These are phyloP conservation scores for Chimonanthus salicifolius DNA, from an alignment of 164 flowering plant species.

Conservation along the genomic window DNA sequence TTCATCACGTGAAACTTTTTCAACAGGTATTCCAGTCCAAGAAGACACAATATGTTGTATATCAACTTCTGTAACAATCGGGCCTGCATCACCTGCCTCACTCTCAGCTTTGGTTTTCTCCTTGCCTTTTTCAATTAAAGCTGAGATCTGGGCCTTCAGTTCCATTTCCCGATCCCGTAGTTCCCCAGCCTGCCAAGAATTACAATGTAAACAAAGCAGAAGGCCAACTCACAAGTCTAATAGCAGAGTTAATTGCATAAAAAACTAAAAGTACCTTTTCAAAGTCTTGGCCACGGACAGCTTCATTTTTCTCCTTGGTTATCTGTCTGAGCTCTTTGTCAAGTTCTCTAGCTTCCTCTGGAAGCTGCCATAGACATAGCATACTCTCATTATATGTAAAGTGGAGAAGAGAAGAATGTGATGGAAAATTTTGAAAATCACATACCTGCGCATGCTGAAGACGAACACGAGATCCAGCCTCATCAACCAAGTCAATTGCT, in stretches of 20 bases:
- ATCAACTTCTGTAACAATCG: conserved; percentile 68
- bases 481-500: conserved; percentile 97
- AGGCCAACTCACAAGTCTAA: not conserved
- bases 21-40: conserved; percentile 93
- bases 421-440: not conserved
- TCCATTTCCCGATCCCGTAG: conserved; percentile 79
- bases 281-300: conserved; percentile 90
- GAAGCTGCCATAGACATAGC: conserved; percentile 45
- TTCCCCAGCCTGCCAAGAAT: conserved; percentile 59
- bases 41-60: conserved; percentile 74
- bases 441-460: conserved; percentile 92
- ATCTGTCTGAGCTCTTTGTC: conserved; percentile 92
- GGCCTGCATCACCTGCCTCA: conserved; percentile 67
- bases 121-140: conserved; percentile 58
- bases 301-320: conserved; percentile 86
- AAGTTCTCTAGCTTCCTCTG: conserved; percentile 94
- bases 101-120: conserved; percentile 74
- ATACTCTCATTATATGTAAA: not conserved
- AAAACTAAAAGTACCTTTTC: conserved; percentile 61
- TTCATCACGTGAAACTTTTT: conserved; percentile 75
- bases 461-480: conserved; percentile 97
- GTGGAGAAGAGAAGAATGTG: not conserved
- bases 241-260: not conserved
- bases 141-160: conserved; percentile 60
- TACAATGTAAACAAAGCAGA: not conserved